Base-by-base conservation (phyloP, 768 basidiomycete species). In the Trametes meyenii region DNA sequence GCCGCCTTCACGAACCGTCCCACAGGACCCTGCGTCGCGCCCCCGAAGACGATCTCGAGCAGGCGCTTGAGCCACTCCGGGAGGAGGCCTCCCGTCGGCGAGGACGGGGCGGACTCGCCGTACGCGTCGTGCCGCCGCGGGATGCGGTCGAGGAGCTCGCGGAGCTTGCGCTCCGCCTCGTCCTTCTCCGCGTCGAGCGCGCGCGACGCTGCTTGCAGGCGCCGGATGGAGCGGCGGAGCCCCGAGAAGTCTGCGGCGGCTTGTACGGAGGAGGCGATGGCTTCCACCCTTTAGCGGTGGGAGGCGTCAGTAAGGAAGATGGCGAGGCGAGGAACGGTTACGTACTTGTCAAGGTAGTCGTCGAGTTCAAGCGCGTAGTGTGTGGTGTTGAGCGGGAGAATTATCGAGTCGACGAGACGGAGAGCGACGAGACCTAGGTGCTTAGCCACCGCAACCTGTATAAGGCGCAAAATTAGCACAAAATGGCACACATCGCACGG, bases 311-410 rank as follows among this genome's bases (percentile, higher is more conserved):
- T 36, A 29, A 58, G 46, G 5, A 23, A 5, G 17, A 8, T 21
- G 3, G 10, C 5, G 2, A 39, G 29, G 3, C 40, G 5, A 40
- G 24, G 5, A n/a, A 7, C 56, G 26, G 33, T 35, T 10, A 58
- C 62, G 38, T 26, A 64, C 62, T 78, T 75, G 51, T 79, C 70
- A 5, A 86, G 76, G 69, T 89, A 88, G n/a, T 66, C 69, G 42
- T 73, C 76, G 14, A 89, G 75, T 64, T 87, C 83, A 42, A 78
- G 70, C 0, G 86, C 72, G 63, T 89, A 89, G 69, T 88, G 84
- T 0, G 87, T 89, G 5, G 87, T 87, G 70, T 89, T 89, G 60
- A 89, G 72, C 1, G 88, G 88, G 21, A 89, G 74, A 39, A 88
- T 70, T 50, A 87, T 71, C 23, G 80, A 75, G 57, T 83, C 80